phyloP scores from a whole-genome alignment of 352 stramenopile species.

The Globisporangium cylindrosporum region DNA sequence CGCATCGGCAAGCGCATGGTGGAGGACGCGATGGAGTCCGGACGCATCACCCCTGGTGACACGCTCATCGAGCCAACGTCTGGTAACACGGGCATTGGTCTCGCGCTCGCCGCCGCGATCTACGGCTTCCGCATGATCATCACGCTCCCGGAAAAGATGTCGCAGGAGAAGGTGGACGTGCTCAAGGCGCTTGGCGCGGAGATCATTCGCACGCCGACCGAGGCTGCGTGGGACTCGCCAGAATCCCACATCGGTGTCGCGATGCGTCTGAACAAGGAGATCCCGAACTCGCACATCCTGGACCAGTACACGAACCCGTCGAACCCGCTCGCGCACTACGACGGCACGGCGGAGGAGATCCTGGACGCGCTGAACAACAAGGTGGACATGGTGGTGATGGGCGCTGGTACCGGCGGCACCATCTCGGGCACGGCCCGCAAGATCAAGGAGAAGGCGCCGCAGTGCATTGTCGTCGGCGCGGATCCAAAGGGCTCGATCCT shows the following conservation, averaged over 20 bases:
- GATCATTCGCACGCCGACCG: slow-evolving; percentile 95
- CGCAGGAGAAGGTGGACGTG: slow-evolving; percentile 94
- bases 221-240: slow-evolving; percentile 94
- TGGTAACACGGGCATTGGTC: slow-evolving; percentile 97
- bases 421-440: slow-evolving; percentile 93
- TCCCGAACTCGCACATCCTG: slow-evolving; percentile 93
- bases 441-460: slow-evolving; percentile 90
- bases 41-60: slow-evolving; percentile 92
- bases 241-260: slow-evolving; percentile 94
- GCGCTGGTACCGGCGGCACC: slow-evolving; percentile 94
- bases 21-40: slow-evolving; percentile 88
- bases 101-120: slow-evolving; percentile 94
- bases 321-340: slow-evolving; percentile 95
- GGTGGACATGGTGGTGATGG: slow-evolving; percentile 94
- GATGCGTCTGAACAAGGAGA: slow-evolving; percentile 86
- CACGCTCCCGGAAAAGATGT: slow-evolving; percentile 94
- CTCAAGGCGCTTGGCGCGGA: slow-evolving; percentile 94
- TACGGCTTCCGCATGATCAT: slow-evolving; percentile 95
- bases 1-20: slow-evolving; percentile 90
- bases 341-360: slow-evolving; percentile 94
- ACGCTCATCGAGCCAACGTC: slow-evolving; percentile 97
- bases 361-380: slow-evolving; percentile 90
- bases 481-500: slow-evolving; percentile 93
- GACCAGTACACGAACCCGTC: slow-evolving; percentile 96
- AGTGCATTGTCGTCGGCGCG: slow-evolving; percentile 85